Percentiles rank a stretch among this genome's conserved stretches.
Conservation (phyloP, 495 filamentous ascomycete genomes). For the Cercophora sp. region DNA sequence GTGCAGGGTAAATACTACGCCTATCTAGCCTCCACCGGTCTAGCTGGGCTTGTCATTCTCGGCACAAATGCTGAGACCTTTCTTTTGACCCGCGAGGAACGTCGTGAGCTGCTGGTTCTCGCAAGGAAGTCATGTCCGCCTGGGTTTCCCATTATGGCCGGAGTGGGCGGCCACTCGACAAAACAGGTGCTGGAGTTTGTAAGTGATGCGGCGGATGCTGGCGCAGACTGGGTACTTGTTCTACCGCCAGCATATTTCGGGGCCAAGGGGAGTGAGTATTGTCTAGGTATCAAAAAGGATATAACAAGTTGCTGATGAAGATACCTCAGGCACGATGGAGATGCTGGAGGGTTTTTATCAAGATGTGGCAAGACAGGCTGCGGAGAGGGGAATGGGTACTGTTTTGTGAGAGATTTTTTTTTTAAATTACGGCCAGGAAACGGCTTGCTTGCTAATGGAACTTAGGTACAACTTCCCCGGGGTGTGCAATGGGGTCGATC, state of each 20-base stretch:
- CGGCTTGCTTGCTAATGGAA: too few species aligned
- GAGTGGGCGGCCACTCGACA: conserved; percentile 61
- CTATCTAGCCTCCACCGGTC: conserved; percentile 48
- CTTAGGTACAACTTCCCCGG: conserved; percentile 72
- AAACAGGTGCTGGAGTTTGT: conserved; percentile 58
- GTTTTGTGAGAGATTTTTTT: too few species aligned
- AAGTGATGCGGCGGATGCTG: conserved; percentile 52
- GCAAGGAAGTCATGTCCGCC: conserved; percentile 47
- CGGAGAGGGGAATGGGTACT: conserved; percentile 49
- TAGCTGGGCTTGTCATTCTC: conserved; percentile 57
- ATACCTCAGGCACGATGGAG: conserved; percentile 41
- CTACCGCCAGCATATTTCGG: conserved; percentile 65
- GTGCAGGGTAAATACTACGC: conserved; percentile 51
- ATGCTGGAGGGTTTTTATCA: conserved; percentile 60
- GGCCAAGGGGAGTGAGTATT: conserved; percentile 50
- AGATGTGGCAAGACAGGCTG: conserved; percentile 43
- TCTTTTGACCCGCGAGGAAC: conserved; percentile 59
- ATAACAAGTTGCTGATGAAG: too few species aligned
- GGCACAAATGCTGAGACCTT: conserved; percentile 67
- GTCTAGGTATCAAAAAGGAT: too few species aligned
- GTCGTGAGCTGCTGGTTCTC: conserved; percentile 44
- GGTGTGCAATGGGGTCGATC: conserved; percentile 67
- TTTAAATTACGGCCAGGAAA: too few species aligned
- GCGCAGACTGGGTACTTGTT: conserved; percentile 58
- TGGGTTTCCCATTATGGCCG: conserved; percentile 55